Percentiles rank a stretch among this genome's conserved stretches.
Evolutionary conservation across 2,329 filamentous ascomycete genomes (phyloP).

Genomic region (Colletotrichum sp.): DNA sequence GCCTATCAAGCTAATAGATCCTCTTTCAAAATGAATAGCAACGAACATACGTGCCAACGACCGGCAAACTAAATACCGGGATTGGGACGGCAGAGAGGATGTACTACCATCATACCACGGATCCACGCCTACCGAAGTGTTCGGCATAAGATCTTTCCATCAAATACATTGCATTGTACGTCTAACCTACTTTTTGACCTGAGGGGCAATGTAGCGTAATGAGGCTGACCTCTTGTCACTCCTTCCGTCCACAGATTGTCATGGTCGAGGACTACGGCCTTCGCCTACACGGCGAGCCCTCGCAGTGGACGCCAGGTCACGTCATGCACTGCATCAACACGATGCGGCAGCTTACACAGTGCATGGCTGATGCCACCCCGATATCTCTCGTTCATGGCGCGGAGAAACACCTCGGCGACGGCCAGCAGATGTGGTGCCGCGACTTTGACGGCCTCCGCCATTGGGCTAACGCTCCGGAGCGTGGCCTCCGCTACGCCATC

Average conservation of each 20-base stretch:
- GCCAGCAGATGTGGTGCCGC: not conserved
- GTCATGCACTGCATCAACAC: not conserved
- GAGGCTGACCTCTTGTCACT: not conserved
- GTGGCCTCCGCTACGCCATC: not conserved
- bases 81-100: not conserved
- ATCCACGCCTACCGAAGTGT: not conserved
- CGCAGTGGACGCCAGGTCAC: not conserved
- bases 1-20: not conserved
- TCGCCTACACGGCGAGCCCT: not conserved
- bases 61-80: not conserved
- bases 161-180: not conserved
- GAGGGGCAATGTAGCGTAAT: not conserved
- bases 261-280: not conserved
- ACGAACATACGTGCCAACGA: not conserved
- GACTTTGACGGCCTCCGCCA: not conserved
- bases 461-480: slow-evolving; percentile 24
- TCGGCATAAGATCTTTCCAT: not conserved
- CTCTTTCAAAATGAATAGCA: not conserved
- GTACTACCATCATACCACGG: not conserved
- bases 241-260: not conserved
- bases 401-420: not conserved
- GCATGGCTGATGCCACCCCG: not conserved
- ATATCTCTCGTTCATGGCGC: not conserved
- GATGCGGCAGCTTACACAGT: not conserved
- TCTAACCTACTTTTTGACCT: not conserved